Conservation (phyloP, 140 eudicot genomes). For the Senecio squalidus region DNA sequence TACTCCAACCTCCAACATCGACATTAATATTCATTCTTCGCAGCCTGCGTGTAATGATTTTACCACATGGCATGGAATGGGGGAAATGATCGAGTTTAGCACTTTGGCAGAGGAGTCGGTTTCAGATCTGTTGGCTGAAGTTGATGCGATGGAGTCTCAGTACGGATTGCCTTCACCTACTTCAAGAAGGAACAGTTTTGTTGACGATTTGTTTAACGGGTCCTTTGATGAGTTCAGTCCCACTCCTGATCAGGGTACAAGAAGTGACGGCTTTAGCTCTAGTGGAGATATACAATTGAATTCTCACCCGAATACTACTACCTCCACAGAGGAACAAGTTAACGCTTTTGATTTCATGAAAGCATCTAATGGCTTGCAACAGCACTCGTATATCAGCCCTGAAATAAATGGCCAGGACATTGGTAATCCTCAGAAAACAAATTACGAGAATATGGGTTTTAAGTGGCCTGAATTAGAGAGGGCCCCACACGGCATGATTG, state of each 20-base stretch:
- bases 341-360: conserved; percentile 42
- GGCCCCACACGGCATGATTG: conserved; percentile 24
- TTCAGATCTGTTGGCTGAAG: conserved; percentile 94
- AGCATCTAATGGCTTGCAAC: conserved; percentile 31
- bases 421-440: conserved; percentile 15
- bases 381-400: conserved; percentile 19
- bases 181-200: conserved; percentile 62
- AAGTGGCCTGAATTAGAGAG: conserved; percentile 28
- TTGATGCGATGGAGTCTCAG: conserved; percentile 97
- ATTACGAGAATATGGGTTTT: background rate
- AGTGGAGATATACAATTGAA: conserved; percentile 53
- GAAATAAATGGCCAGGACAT: conserved; percentile 7
- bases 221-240: conserved; percentile 60
- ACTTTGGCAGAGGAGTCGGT: conserved; percentile 93
- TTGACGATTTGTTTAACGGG: conserved; percentile 54
- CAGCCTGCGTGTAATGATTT: conserved; percentile 34
- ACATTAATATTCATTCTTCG: conserved; percentile 28
- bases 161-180: conserved; percentile 80
- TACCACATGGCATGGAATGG: conserved; percentile 48
- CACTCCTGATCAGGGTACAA: conserved; percentile 48
- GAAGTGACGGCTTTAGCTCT: conserved; percentile 70
- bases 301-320: conserved; percentile 33
- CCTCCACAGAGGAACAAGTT: conserved; percentile 30
- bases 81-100: conserved; percentile 72
- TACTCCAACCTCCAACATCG: conserved; percentile 40